A percentile compares a stretch with the other conserved stretches of the same genome.
phyloP scores from a whole-genome alignment of 2,329 filamentous ascomycete species.

The Fusarium tuaranense region DNA sequence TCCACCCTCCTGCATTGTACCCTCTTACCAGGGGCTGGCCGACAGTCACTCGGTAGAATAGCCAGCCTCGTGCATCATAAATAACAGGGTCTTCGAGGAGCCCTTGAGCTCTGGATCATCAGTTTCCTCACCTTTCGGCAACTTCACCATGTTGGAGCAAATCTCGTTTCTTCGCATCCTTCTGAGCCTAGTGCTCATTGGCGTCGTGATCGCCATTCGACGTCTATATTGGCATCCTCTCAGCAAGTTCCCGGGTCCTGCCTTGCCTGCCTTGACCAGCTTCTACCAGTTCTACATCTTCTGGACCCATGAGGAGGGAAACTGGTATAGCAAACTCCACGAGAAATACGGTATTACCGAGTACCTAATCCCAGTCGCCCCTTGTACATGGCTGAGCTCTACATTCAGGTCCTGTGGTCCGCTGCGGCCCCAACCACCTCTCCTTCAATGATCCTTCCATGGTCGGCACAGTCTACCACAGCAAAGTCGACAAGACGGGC shows the following conservation, averaged over 20 bases:
- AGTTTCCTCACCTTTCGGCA: background rate
- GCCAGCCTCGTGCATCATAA: conserved; percentile 1
- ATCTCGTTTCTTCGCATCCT: background rate
- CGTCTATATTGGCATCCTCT: background rate
- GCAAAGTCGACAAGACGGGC: background rate
- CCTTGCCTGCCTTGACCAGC: background rate
- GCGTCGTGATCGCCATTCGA: background rate
- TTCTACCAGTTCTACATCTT: conserved; percentile 1
- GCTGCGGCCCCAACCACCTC: background rate
- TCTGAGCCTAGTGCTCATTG: background rate
- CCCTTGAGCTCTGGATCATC: background rate
- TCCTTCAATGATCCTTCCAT: background rate
- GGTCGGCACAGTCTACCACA: background rate
- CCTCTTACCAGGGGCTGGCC: background rate
- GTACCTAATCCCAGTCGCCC: background rate
- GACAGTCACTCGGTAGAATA: background rate
- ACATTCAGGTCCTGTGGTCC: background rate
- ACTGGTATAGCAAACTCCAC: background rate
- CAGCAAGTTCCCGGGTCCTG: background rate
- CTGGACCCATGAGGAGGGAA: background rate
- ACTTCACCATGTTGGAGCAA: background rate
- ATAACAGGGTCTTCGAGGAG: background rate
- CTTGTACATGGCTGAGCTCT: background rate
- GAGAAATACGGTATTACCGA: background rate
- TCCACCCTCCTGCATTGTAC: background rate